Evolutionary conservation across 768 basidiomycete species (phyloP), one percentile per base, ranked within the genome.

Genomic region (Trametes cingulata): DNA sequence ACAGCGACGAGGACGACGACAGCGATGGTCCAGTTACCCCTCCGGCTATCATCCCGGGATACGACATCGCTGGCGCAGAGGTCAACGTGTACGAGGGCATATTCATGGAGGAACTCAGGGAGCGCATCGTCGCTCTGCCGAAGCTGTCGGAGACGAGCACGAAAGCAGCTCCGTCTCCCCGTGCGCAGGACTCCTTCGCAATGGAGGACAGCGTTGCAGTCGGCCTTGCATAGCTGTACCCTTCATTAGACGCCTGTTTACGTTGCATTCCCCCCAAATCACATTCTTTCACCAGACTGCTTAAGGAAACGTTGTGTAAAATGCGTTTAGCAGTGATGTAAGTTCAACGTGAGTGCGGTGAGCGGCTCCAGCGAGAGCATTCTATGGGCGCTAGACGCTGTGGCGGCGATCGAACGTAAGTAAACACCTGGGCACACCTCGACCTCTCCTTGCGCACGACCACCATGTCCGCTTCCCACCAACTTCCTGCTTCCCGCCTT

Each of bases 1-100:
- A 47, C 36, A 19, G 22, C 17, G 55, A 49, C 29, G 47, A 47
- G 6, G 46, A 47, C n/a, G 25, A 45, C 6, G 42, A 45, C 19
- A 19, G 20, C 17, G 47, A 56, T 10, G 43, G 45, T 10, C 55
- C 46, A 13, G 29, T 47, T 29, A 56, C 55, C 15, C 55, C 55
- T 15, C 40, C 25, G 8, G 39, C 25, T 1, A 13, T 42, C 25
- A 22, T 20, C 15, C 7, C 24, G 15, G 29, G 8, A 14, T 17
- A 50, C 9, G 36, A 3, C 7, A 7, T n/a, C 43, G 42, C 42
- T 33, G 43, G 42, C 35, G 33, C 15, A 1, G 55, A 56, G 36
- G 35, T 56, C 46, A 56, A 56, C 54, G 54, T 56, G 9, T 56
- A 56, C 45, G 54, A 56, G 15, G 54, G 54, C 24, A 39, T 12